Conservation (phyloP, 148 eudicot species). For the Rhododendron ovatum region DNA sequence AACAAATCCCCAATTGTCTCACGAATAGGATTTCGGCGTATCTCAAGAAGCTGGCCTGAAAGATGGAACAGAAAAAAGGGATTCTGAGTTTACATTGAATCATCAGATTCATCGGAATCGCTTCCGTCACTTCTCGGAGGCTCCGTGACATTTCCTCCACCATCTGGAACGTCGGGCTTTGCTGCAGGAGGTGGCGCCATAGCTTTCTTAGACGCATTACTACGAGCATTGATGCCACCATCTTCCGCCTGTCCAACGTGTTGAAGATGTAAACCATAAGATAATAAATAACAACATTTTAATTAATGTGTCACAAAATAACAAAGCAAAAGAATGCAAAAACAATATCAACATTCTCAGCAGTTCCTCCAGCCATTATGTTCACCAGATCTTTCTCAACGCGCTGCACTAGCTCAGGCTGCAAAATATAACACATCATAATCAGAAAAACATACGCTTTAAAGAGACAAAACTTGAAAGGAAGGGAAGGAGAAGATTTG, state of each 20-base stretch:
- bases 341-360: conserved; percentile 68
- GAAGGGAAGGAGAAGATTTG: background rate
- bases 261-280: conserved; percentile 36
- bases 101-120: conserved; percentile 84
- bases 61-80: background rate
- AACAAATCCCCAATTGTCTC: no score
- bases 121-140: conserved; percentile 46
- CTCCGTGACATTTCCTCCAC: conserved; percentile 48
- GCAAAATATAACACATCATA: conserved; percentile 21
- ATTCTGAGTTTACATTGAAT: conserved; percentile 36
- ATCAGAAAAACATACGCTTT: background rate
- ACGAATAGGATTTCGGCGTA: no score
- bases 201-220: conserved; percentile 41
- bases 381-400: conserved; percentile 79
- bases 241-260: conserved; percentile 35
- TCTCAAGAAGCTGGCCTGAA: background rate
- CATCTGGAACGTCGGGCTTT: conserved; percentile 46
- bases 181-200: conserved; percentile 49
- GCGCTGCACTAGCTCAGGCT: conserved; percentile 90
- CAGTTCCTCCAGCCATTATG: conserved; percentile 85
- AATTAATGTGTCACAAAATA: conserved; percentile 39
- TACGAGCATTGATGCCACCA: conserved; percentile 33
- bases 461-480: background rate
- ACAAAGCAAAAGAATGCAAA: background rate
- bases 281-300: no score